A percentile compares a stretch with the other conserved stretches of the same genome.
phyloP scores from a whole-genome alignment of 306 rosid species.

The Cicer chorassanicum region DNA sequence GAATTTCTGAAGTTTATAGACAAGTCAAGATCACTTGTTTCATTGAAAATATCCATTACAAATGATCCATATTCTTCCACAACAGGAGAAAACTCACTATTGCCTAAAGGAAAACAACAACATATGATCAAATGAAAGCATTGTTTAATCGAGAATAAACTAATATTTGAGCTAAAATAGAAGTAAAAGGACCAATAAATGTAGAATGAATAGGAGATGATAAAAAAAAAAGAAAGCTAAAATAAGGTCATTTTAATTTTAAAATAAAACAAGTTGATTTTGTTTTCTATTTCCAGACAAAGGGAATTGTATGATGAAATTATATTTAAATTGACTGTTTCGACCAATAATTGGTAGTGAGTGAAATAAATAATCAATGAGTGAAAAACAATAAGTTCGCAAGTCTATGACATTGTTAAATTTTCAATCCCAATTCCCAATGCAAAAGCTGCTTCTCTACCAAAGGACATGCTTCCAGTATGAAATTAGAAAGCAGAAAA shows the following conservation, averaged over 20 bases:
- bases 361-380: constrained; percentile 7
- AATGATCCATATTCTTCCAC: constrained; percentile 61
- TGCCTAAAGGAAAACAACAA: constrained; percentile 45
- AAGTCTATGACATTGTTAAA: constrained; percentile 30
- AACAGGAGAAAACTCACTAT: constrained; percentile 37
- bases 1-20: constrained; percentile 50
- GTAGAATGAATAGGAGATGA: constrained; percentile 28
- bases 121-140: constrained; percentile 22
- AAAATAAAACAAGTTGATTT: not conserved
- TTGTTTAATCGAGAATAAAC: not conserved
- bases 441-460: constrained; percentile 9
- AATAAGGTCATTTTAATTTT: constrained; percentile 21
- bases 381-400: constrained; percentile 25
- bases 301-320: constrained; percentile 5
- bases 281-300: not conserved
- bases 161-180: constrained; percentile 19
- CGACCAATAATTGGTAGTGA: not conserved
- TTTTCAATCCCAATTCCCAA: constrained; percentile 6
- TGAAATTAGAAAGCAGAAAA: constrained; percentile 17
- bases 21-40: constrained; percentile 54
- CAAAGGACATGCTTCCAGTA: constrained; percentile 1
- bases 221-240: not conserved
- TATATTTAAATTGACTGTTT: constrained; percentile 15
- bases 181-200: constrained; percentile 20
- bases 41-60: constrained; percentile 57